Evolutionary conservation across 306 rosid species (phyloP), one percentile per base, ranked within the genome.

Genomic region (Hippophae gyantsensis): DNA sequence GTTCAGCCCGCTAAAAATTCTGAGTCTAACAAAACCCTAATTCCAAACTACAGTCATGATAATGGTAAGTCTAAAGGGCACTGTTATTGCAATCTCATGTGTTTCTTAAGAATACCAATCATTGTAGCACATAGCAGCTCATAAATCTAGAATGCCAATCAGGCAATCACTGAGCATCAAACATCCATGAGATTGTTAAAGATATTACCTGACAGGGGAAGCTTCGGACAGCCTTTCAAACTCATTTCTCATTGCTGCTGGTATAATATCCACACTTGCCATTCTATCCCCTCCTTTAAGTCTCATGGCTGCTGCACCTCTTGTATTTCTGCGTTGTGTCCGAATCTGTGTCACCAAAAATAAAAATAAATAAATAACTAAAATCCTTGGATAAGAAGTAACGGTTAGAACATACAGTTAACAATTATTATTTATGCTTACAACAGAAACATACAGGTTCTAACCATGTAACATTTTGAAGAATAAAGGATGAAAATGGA

Each of bases 191-290:
- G 14, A 47, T 43, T n/a, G 11, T 46, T 47, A 69, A 63, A 67
- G 48, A 57, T 52, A 60, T 81, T 83, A 88, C 99, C 44, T 65
- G 71, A 54, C 77, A 60, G 41, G 74, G 58, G 81, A 77, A 72
- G 76, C 64, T 63, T 64, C 79, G 32, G 78, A 63, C 10, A 55
- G 57, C 56, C 68, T 67, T 68, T 78, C 86, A 56, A 80, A 62
- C 72, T 82, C 63, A 46, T 84, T 88, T 86, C 89, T 62, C 86
- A 71, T 65, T 11, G 95, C 71, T 45, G 86, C 93, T 41, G 96
- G 95, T 67, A 92, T 79, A 60, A 92, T 88, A 77, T 88, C 99
- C 72, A 85, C 80, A 45, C 96, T 73, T 12, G 99, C 99, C 88
- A 92, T 86, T 77, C 77, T 88, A 80, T 92, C 99, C 60, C 83